Evolutionary conservation across 2,329 filamentous ascomycete genomes (phyloP).

Genomic region (Cladobotryum mycophilum): DNA sequence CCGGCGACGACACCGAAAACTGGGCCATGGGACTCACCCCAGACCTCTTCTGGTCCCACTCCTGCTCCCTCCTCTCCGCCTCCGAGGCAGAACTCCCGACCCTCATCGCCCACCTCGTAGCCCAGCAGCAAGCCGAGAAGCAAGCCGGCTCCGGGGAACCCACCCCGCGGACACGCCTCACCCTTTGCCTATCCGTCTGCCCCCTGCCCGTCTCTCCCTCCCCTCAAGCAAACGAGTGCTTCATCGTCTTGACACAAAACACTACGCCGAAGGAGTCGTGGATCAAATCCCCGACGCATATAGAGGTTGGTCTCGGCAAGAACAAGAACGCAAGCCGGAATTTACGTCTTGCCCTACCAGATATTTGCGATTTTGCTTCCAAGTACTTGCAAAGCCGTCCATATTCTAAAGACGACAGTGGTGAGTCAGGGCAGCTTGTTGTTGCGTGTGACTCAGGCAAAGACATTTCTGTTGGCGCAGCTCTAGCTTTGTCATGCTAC

Average conservation of each 20-base stretch:
- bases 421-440: conserved; percentile 32
- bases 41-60: conserved; percentile 70
- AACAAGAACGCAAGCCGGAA: conserved; percentile 78
- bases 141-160: neutral
- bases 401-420: neutral
- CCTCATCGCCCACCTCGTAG: conserved; percentile 42
- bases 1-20: conserved; percentile 89
- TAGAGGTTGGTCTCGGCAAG: conserved; percentile 58
- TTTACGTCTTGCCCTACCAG: conserved; percentile 63
- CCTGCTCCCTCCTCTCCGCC: conserved; percentile 51
- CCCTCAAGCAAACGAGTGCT: conserved; percentile 23
- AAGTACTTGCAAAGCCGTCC: conserved; percentile 25
- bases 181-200: conserved; percentile 32
- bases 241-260: conserved; percentile 37
- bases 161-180: conserved; percentile 23
- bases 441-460: conserved; percentile 71
- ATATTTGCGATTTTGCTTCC: conserved; percentile 52
- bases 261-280: conserved; percentile 39
- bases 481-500: conserved; percentile 69
- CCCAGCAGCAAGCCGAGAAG: conserved; percentile 16
- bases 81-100: conserved; percentile 57
- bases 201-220: conserved; percentile 22
- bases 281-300: conserved; percentile 33
- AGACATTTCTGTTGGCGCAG: conserved; percentile 72
- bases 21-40: conserved; percentile 82